phyloP scores from a whole-genome alignment of 805 yeast species.

The Candida silvicultrix region DNA sequence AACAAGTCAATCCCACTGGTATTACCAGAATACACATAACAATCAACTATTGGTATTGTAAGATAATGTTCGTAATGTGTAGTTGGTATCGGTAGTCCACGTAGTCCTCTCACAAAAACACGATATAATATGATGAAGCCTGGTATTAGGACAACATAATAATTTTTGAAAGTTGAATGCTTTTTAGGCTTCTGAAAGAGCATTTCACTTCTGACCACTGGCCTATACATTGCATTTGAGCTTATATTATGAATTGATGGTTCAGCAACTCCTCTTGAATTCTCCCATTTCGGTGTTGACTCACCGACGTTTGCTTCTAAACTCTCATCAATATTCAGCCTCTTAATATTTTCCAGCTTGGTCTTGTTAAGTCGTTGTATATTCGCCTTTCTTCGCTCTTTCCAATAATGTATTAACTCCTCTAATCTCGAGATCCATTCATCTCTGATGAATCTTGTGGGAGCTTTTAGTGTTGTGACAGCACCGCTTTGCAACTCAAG shows the following conservation, averaged over 20 bases:
- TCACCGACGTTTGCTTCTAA: slow-evolving; percentile 49
- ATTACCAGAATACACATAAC: slow-evolving; percentile 74
- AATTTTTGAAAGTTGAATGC: slow-evolving; percentile 58
- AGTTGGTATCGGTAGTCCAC: slow-evolving; percentile 39
- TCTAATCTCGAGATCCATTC: slow-evolving; percentile 14
- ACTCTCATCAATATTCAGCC: slow-evolving; percentile 46
- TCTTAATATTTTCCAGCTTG: slow-evolving; percentile 38
- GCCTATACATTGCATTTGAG: slow-evolving; percentile 50
- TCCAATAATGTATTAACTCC: slow-evolving; percentile 66
- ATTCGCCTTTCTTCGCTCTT: slow-evolving; percentile 34
- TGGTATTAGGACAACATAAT: slow-evolving; percentile 61
- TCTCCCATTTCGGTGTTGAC: slow-evolving; percentile 45
- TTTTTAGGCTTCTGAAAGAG: slow-evolving; percentile 65
- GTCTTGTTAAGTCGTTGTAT: slow-evolving; percentile 27
- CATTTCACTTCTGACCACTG: slow-evolving; percentile 57
- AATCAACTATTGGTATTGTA: slow-evolving; percentile 55
- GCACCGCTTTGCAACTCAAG: slow-evolving; percentile 42
- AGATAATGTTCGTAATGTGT: slow-evolving; percentile 45
- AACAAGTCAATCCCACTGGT: slow-evolving; percentile 53
- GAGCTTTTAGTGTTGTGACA: slow-evolving; percentile 48
- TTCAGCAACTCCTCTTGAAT: slow-evolving; percentile 46
- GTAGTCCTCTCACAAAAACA: slow-evolving; percentile 38
- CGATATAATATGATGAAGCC: slow-evolving; percentile 59
- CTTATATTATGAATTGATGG: slow-evolving; percentile 48
- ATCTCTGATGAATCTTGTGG: slow-evolving; percentile 19